These are phyloP conservation scores for Priceomyces haplophilus DNA, from an alignment of 805 yeast genomes.

Conservation along the genomic window DNA sequence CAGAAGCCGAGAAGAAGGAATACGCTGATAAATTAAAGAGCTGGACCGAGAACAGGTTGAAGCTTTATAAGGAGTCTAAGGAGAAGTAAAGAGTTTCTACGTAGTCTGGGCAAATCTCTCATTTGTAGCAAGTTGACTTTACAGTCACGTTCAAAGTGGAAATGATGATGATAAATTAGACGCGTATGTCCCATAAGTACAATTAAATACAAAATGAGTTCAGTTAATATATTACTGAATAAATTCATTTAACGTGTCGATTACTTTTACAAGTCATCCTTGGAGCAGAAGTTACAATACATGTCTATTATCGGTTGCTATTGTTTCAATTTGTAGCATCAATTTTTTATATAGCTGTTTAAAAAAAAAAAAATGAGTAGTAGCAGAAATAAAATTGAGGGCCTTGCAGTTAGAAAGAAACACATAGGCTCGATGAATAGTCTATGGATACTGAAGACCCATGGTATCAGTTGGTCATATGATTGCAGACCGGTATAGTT, in stretches of 20 bases:
- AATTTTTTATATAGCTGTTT: background rate
- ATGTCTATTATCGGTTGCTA: background rate
- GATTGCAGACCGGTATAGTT: background rate
- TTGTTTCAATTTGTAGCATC: background rate
- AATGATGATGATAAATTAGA: no score
- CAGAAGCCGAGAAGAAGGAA: constrained; percentile 16
- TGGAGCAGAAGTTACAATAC: no score
- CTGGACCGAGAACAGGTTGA: constrained; percentile 32
- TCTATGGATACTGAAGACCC: background rate
- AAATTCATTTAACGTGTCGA: no score
- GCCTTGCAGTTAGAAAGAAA: background rate
- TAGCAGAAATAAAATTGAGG: constrained; percentile 4
- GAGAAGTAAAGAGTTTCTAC: constrained; percentile 1
- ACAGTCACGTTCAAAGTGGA: no score
- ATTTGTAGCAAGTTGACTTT: background rate
- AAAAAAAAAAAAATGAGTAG: background rate
- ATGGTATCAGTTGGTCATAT: background rate
- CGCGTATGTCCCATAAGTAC: no score
- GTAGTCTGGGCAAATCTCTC: background rate
- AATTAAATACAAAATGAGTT: no score
- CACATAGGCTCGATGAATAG: background rate
- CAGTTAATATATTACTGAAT: no score
- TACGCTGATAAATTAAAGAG: constrained; percentile 20
- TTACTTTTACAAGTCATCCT: no score
- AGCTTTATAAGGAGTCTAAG: constrained; percentile 13